Conservation (phyloP, 2,329 filamentous ascomycete genomes). For the Neurospora sp. region DNA sequence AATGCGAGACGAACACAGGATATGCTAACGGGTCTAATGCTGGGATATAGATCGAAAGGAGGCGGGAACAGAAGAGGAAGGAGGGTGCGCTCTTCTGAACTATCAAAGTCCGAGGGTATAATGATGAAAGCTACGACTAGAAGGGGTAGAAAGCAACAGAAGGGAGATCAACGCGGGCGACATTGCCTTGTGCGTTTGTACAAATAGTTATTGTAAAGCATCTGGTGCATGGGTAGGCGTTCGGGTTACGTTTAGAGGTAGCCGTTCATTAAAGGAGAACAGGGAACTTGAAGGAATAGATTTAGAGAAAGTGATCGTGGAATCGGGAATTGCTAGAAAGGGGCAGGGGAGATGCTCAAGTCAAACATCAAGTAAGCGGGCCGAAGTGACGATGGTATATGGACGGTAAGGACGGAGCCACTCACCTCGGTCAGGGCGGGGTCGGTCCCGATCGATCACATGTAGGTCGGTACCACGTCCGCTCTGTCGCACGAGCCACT, state of each 20-base stretch:
- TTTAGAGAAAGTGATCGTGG: background rate
- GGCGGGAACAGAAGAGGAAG: conserved; percentile 19
- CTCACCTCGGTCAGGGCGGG: background rate
- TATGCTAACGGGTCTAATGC: background rate
- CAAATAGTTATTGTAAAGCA: background rate
- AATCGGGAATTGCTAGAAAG: background rate
- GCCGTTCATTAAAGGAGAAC: background rate
- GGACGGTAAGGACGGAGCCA: background rate
- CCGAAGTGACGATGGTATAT: background rate
- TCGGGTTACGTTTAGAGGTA: background rate
- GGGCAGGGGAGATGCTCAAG: background rate
- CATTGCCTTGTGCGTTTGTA: background rate
- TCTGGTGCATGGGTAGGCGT: background rate
- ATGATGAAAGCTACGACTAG: background rate
- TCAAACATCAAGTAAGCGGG: background rate
- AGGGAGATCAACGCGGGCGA: background rate
- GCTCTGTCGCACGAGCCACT: background rate
- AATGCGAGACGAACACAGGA: background rate
- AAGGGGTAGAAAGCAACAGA: background rate
- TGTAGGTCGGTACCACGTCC: background rate
- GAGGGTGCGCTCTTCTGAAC: conserved; percentile 13
- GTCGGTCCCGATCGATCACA: background rate
- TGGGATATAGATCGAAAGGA: conserved; percentile 19
- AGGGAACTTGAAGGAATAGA: background rate
- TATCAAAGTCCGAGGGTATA: background rate